These are phyloP conservation scores for Trypethelium eluteriae DNA, from an alignment of 495 filamentous ascomycete genomes.

Conservation along the genomic window DNA sequence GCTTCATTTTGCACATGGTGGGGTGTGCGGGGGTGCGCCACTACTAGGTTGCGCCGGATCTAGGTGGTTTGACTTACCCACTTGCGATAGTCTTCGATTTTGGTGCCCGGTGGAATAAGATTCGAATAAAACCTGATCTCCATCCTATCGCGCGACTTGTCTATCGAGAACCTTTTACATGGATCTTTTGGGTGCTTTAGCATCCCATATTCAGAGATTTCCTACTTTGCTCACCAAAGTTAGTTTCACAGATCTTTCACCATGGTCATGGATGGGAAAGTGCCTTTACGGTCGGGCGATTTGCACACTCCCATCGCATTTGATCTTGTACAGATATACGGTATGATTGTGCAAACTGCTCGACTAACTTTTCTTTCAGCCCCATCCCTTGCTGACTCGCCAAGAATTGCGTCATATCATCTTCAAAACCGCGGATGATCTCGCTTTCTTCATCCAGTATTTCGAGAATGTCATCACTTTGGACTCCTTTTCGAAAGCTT, in stretches of 20 bases:
- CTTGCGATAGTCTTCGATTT: not conserved
- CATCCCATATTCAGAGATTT: not conserved
- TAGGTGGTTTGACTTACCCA: no score
- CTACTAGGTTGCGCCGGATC: no score
- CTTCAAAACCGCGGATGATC: not conserved
- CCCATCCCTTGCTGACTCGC: not conserved
- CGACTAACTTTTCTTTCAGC: not conserved
- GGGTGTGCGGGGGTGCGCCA: no score
- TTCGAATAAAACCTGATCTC: not conserved
- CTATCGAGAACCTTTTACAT: not conserved
- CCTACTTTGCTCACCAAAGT: not conserved
- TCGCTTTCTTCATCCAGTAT: constrained; percentile 3
- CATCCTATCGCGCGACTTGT: not conserved
- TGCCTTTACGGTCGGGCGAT: not conserved
- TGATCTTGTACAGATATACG: not conserved
- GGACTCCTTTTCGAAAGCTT: not conserved
- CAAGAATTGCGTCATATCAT: not conserved
- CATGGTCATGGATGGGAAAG: not conserved
- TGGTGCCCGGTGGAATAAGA: not conserved
- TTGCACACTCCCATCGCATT: not conserved
- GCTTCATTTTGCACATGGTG: no score
- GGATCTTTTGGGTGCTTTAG: not conserved
- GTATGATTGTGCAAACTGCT: not conserved
- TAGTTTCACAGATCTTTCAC: not conserved
- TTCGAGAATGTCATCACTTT: not conserved